A percentile compares a stretch with the other conserved stretches of the same genome.
Conservation (phyloP, 495 filamentous ascomycete genomes). For the Acidomyces sp. region DNA sequence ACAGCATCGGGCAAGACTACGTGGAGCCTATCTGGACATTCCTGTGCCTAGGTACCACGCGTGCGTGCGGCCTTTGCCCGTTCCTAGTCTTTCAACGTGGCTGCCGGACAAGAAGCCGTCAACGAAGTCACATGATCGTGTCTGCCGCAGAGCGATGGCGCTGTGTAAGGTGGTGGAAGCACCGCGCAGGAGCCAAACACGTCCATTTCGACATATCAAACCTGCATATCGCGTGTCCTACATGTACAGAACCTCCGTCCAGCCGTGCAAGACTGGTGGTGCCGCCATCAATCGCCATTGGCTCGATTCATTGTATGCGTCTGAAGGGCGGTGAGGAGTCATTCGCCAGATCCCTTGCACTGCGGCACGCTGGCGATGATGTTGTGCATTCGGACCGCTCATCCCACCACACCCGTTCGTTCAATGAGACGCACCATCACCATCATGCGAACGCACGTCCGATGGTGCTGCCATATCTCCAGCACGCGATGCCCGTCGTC, state of each 20-base stretch:
- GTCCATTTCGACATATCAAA: background rate
- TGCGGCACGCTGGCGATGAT: background rate
- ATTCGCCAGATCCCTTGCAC: background rate
- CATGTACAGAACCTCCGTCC: background rate
- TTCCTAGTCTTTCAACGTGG: too few relatives aligned
- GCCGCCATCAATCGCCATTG: conserved; percentile 1
- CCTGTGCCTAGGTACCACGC: too few relatives aligned
- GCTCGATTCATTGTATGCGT: background rate
- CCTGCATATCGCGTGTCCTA: background rate
- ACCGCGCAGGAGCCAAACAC: background rate
- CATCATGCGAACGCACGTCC: background rate
- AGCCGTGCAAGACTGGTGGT: background rate
- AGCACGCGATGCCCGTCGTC: background rate
- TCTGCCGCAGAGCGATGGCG: background rate
- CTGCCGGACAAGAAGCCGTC: background rate
- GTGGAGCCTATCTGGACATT: too few relatives aligned
- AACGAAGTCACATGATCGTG: background rate
- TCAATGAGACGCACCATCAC: background rate
- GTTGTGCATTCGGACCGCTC: background rate
- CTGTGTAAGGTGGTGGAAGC: background rate
- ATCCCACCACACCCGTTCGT: background rate
- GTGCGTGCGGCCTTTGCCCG: too few relatives aligned
- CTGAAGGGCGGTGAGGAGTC: conserved; percentile 7
- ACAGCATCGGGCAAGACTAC: too few relatives aligned
- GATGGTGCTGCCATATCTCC: background rate